Base-by-base conservation (phyloP, 2,329 filamentous ascomycete species). In the Sphaerulina vaccinii region DNA sequence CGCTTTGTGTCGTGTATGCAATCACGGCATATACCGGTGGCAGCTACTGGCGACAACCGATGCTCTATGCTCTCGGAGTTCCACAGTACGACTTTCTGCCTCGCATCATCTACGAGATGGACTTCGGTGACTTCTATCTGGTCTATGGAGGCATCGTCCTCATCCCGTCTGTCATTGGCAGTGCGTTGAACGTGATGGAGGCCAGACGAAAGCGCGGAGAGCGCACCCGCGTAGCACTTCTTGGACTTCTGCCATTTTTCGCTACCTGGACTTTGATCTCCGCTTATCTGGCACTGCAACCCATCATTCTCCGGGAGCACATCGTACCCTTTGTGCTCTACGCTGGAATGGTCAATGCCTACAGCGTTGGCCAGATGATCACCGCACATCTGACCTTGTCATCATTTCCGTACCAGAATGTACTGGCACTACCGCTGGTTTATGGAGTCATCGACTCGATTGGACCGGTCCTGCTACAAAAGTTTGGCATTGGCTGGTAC, bases 91-190 rank as follows among this genome's bases (percentile, higher is more conserved):
- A 75, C 16, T 79, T 83, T 61, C 79, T 96, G 29, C 90, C 92
- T 0, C 71, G 81, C n/a, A 61, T 73, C 24, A 49, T 95, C 49
- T 95, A 93, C 73, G 76, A 88, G 46, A 77, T 95, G 62, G 85
- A 87, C 55, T 97, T 95, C 74, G 93, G 87, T 51, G 85, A 95
- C 63, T 95, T 89, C 86, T 96, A 92, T 73, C 85, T 97, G 78
- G 79, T 90, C 4, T 93, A 96, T 70, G 93, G 92, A 62, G 78
- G 80, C 13, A 55, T 93, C 46, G 83, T 99, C 45, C 79, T 96
- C 38, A 82, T 91, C 51, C 85, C 89, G 74, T 96, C 96, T 76
- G 95, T 89, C 2, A 68, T 89, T 53, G 82, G 86, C 70, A 87
- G 83, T 65, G 86, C 88, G 22, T 75, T 82, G 63, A 95, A 95